phyloP scores from a whole-genome alignment of 2,329 filamentous ascomycete genomes.

The Arthroderma sp. region DNA sequence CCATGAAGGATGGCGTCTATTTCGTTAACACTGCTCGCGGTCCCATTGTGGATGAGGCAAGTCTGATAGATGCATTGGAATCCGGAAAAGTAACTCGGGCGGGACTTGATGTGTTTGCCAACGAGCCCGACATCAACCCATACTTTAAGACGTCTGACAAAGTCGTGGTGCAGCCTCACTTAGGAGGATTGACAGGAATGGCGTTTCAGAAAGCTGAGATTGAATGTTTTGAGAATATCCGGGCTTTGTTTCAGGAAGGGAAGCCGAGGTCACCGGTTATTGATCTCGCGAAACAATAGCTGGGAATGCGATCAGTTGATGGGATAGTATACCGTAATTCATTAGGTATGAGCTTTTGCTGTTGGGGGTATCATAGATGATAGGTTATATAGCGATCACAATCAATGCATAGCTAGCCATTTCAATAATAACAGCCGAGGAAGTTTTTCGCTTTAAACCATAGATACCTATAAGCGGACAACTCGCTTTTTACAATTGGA shows the following conservation, averaged over 20 bases:
- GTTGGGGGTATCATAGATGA: too few species aligned
- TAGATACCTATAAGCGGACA: too few species aligned
- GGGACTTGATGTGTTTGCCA: conserved; percentile 37
- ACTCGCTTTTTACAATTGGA: too few species aligned
- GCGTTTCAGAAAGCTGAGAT: conserved; percentile 31
- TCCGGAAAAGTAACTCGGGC: conserved; percentile 34
- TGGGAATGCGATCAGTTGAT: too few species aligned
- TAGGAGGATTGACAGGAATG: conserved; percentile 32
- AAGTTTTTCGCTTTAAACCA: too few species aligned
- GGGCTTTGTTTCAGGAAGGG: conserved; percentile 27
- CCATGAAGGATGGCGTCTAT: conserved; percentile 37
- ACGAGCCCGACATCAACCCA: conserved; percentile 32
- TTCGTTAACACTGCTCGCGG: conserved; percentile 42
- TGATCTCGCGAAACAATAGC: background rate
- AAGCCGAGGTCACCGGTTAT: conserved; percentile 28
- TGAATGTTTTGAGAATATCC: conserved; percentile 36
- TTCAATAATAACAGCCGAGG: too few species aligned
- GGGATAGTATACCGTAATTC: too few species aligned
- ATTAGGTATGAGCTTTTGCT: too few species aligned
- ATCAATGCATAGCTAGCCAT: too few species aligned
- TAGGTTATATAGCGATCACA: too few species aligned
- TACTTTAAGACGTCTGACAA: conserved; percentile 31
- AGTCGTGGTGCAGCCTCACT: conserved; percentile 33
- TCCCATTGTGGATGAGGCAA: conserved; percentile 36
- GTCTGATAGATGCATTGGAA: conserved; percentile 36